Conservation (phyloP, 1,284 basidiomycete genomes). For the Moesziomyces aphidis region DNA sequence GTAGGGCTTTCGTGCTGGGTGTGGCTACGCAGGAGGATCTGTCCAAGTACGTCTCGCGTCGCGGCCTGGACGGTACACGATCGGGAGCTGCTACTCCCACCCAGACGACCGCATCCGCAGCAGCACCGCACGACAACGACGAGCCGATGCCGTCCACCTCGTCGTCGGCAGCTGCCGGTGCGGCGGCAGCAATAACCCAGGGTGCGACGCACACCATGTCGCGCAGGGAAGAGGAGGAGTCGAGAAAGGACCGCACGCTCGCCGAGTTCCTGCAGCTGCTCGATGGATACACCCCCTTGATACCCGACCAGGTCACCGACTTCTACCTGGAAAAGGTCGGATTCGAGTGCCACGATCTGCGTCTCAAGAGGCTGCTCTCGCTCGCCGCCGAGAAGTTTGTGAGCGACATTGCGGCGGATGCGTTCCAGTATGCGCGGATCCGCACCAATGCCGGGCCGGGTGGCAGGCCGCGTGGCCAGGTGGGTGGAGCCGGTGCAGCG, state of each 20-base stretch:
- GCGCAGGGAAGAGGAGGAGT: constrained; percentile 77
- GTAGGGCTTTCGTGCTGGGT: constrained; percentile 54
- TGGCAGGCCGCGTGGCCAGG: constrained; percentile 59
- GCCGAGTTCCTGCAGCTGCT: constrained; percentile 95
- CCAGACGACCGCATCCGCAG: constrained; percentile 22
- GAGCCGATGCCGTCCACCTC: constrained; percentile 41
- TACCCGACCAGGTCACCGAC: constrained; percentile 97
- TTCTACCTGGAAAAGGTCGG: constrained; percentile 96
- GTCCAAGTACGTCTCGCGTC: constrained; percentile 54
- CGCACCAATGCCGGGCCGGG: constrained; percentile 74
- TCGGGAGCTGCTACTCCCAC: constrained; percentile 45
- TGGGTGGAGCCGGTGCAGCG: constrained; percentile 16
- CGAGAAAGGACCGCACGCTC: constrained; percentile 80
- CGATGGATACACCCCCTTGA: constrained; percentile 95
- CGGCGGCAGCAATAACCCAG: constrained; percentile 29
- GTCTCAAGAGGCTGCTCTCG: constrained; percentile 85
- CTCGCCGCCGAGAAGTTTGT: constrained; percentile 98
- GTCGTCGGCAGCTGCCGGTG: constrained; percentile 22
- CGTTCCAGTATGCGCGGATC: constrained; percentile 96
- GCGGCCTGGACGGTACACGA: constrained; percentile 45
- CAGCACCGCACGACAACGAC: constrained; percentile 19
- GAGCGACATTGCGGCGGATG: constrained; percentile 94
- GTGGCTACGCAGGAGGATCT: constrained; percentile 63
- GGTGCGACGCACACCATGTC: constrained; percentile 51
- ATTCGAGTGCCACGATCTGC: constrained; percentile 88